Evolutionary conservation across 106 monocot species (phyloP).

Genomic region (Cymbidium sinense): DNA sequence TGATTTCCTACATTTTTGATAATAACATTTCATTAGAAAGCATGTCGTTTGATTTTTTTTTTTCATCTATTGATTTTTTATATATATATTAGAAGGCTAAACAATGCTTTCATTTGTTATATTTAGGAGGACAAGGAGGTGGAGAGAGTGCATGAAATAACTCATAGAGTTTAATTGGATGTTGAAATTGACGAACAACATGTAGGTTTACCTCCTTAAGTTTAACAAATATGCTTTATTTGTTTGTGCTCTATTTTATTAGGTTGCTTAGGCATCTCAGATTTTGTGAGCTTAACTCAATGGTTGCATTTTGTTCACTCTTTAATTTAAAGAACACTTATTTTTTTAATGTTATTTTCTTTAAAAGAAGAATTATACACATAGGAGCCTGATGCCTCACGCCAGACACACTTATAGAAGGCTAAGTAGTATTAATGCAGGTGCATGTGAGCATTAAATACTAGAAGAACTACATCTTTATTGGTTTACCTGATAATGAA

Average conservation of each 20-base stretch:
- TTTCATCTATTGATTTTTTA: neutral
- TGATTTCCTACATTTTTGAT: neutral
- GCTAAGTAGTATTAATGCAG: too few relatives aligned
- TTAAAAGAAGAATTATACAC: neutral
- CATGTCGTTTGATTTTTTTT: neutral
- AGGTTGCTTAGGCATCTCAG: neutral
- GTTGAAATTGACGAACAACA: constrained; percentile 67
- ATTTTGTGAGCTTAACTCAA: neutral
- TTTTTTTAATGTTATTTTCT: neutral
- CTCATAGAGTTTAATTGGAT: constrained; percentile 84
- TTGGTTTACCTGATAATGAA: neutral
- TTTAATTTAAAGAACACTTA: neutral
- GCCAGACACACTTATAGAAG: too few relatives aligned
- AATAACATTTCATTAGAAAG: neutral
- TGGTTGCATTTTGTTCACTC: neutral
- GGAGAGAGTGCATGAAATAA: constrained; percentile 60
- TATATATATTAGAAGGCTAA: neutral
- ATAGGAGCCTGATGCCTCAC: too few relatives aligned
- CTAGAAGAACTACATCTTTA: neutral
- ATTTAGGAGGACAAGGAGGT: constrained; percentile 35
- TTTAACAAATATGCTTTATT: neutral
- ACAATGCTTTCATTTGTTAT: constrained; percentile 10
- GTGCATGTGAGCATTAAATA: neutral
- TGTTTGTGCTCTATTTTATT: neutral
- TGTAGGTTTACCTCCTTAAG: constrained; percentile 35